Evolutionary conservation across 129 eudicot genomes (phyloP).

Genomic region (Flaveria sonorensis): DNA sequence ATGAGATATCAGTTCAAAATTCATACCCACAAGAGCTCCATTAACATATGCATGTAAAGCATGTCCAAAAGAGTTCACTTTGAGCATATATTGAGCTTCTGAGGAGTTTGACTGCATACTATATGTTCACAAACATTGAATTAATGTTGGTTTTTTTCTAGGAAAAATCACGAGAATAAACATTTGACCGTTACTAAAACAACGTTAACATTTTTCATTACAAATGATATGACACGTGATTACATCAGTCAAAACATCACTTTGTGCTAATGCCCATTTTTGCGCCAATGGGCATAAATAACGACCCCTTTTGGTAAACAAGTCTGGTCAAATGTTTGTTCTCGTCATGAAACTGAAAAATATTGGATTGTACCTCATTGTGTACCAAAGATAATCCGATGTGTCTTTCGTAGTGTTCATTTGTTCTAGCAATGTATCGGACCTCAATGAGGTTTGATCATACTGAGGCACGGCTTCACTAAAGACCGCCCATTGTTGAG

Average conservation of each 20-base stretch:
- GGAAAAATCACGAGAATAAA: too few species aligned
- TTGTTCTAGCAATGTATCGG: slow-evolving; percentile 67
- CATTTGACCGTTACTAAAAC: neutral
- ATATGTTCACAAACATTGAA: slow-evolving; percentile 11
- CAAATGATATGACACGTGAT: too few species aligned
- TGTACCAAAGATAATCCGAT: slow-evolving; percentile 97
- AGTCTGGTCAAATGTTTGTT: too few species aligned
- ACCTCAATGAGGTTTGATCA: slow-evolving; percentile 45
- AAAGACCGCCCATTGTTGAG: slow-evolving; percentile 55
- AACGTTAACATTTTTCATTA: too few species aligned
- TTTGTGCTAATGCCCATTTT: too few species aligned
- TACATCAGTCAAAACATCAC: too few species aligned
- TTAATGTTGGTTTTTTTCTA: neutral
- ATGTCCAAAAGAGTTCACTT: slow-evolving; percentile 69
- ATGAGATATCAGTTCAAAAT: slow-evolving; percentile 5
- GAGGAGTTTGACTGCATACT: slow-evolving; percentile 53
- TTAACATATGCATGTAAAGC: slow-evolving; percentile 71
- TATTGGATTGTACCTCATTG: slow-evolving; percentile 49
- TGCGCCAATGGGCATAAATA: too few species aligned
- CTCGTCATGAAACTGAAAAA: too few species aligned
- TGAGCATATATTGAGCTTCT: slow-evolving; percentile 40
- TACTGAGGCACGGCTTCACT: slow-evolving; percentile 52
- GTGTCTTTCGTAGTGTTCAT: slow-evolving; percentile 73
- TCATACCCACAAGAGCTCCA: slow-evolving; percentile 61
- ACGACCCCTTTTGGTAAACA: too few species aligned